phyloP scores from a whole-genome alignment of 179 eudicot species.

The Gypsophila paniculata region DNA sequence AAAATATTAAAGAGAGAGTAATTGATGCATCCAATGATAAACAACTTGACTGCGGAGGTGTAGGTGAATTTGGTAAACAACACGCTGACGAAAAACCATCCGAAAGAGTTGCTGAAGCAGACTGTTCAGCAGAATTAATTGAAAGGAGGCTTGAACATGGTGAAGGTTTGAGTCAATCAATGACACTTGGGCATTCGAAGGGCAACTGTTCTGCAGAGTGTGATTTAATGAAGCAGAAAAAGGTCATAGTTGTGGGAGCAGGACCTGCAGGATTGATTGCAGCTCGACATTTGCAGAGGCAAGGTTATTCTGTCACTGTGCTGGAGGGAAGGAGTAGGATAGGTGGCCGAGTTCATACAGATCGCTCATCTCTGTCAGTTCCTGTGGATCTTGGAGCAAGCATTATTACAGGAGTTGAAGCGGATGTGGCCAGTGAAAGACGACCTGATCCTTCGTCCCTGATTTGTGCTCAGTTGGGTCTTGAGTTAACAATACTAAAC shows the following conservation, averaged over 20 bases:
- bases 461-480: constrained; percentile 93
- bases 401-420: constrained; percentile 97
- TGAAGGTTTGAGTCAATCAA: constrained; percentile 25
- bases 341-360: constrained; percentile 95
- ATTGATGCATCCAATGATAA: constrained; percentile 31
- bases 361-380: constrained; percentile 83
- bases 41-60: constrained; percentile 20
- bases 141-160: constrained; percentile 29
- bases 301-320: constrained; percentile 71
- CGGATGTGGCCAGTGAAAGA: constrained; percentile 88
- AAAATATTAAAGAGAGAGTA: constrained; percentile 28
- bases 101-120: constrained; percentile 23
- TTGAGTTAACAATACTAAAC: constrained; percentile 84
- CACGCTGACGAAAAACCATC: constrained; percentile 23
- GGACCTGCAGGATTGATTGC: constrained; percentile 99
- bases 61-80: constrained; percentile 25
- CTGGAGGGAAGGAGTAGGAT: constrained; percentile 90
- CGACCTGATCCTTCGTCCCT: constrained; percentile 96
- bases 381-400: constrained; percentile 99
- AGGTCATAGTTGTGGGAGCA: constrained; percentile 80
- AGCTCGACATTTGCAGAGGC: constrained; percentile 91
- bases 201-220: constrained; percentile 22
- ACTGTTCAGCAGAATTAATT: constrained; percentile 22
- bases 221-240: constrained; percentile 45
- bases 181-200: constrained; percentile 25